Evolutionary conservation across 805 yeast genomes (phyloP), one percentile per base, ranked within the genome.

Genomic region (Wickerhamia fluorescens): DNA sequence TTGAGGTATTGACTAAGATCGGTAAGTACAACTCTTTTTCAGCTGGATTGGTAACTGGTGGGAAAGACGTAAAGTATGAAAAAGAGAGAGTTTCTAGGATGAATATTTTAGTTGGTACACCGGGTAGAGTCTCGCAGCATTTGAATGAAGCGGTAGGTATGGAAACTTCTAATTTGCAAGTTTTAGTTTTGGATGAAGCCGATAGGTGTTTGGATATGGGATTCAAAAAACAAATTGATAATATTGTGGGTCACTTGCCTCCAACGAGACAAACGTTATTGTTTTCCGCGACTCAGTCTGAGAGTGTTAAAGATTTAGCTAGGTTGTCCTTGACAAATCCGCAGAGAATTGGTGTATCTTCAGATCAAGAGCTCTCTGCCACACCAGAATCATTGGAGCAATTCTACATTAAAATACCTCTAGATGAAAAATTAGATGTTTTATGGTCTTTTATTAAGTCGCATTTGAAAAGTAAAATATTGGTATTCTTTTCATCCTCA

Each of bases 191-290:
- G 29, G 96, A 87, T 53, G 96, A 87, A 54, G 96, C 96, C 0
- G 96, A 87, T 49, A 65, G 96, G 41, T 84, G 92, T 45, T 61
- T 87, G 44, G 96, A 87, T 56, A 84, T 88, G 94, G 96, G 96
- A 6, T 87, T 87, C 66, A 78, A 77, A 49, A 74, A 73, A 43
- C 81, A 92, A 24, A 57, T 87, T 36, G 95, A 88, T 50, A 80
- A 79, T 17, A 87, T 87, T 30, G 58, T 87, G 16, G 71, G 73
- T 26, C 85, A 81, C 50, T 59, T 87, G 36, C 94, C 95, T 1
- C 74, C 80, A 7, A 68, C 77, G 4, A 71, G 95, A 49, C 96
- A 88, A 50, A 86, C 96, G 0, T 51, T 87, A 28, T 56, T 87
- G 27, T 88, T 83, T 42, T 81, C 94, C 1, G 96, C 96, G 0